Evolutionary conservation across 2,329 filamentous ascomycete species (phyloP).

Genomic region (Exophiala oligosperma): DNA sequence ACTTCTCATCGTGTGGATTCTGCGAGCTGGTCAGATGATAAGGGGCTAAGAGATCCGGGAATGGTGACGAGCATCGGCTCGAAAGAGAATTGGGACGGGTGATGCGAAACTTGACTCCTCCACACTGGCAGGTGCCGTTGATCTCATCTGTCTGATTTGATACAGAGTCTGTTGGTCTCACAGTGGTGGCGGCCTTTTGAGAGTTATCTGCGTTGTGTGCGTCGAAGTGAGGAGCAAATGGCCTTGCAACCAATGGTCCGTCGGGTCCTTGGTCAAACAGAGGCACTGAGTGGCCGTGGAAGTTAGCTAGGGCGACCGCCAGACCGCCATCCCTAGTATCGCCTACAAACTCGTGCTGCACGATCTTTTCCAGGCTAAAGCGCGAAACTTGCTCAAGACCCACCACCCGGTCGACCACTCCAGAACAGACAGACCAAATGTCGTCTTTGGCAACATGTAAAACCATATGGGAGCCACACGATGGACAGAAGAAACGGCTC

Average conservation of each 20-base stretch:
- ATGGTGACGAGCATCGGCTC: slow-evolving; percentile 46
- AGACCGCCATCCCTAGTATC: slow-evolving; percentile 30
- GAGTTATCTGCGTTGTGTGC: neutral
- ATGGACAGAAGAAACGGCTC: slow-evolving; percentile 31
- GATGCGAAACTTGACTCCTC: slow-evolving; percentile 57
- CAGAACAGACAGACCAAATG: slow-evolving; percentile 29
- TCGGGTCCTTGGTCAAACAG: slow-evolving; percentile 18
- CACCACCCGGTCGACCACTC: slow-evolving; percentile 21
- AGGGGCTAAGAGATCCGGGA: slow-evolving; percentile 56
- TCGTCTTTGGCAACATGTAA: slow-evolving; percentile 29
- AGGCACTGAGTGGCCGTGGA: slow-evolving; percentile 33
- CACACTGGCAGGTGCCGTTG: slow-evolving; percentile 36
- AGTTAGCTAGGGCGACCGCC: slow-evolving; percentile 25
- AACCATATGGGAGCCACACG: slow-evolving; percentile 33
- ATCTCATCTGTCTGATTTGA: slow-evolving; percentile 34
- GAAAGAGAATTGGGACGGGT: slow-evolving; percentile 55
- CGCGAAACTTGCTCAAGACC: slow-evolving; percentile 19
- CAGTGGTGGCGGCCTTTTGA: neutral
- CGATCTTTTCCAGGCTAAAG: slow-evolving; percentile 25
- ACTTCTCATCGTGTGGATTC: slow-evolving; percentile 55
- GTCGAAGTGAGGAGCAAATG: neutral
- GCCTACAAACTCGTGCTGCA: slow-evolving; percentile 28
- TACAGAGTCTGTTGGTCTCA: neutral
- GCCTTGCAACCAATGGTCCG: neutral
- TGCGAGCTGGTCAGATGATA: slow-evolving; percentile 40